Percentiles rank a stretch among this genome's conserved stretches.
Conservation (phyloP, 352 stramenopile species). For the Phytopythium sindhum region DNA sequence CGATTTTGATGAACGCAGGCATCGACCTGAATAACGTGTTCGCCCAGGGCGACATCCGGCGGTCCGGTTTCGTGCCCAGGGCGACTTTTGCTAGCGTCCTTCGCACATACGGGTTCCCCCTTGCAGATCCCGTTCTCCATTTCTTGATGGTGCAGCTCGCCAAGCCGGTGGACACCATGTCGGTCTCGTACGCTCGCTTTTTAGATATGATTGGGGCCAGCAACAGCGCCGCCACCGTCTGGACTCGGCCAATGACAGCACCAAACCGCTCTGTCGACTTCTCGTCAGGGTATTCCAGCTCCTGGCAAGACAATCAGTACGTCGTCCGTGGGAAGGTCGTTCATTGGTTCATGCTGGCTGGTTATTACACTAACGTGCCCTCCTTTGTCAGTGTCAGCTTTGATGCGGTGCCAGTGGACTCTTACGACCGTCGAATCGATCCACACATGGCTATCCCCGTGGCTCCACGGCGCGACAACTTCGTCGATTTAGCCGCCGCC, state of each 20-base stretch:
- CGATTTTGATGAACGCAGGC: slow-evolving; percentile 25
- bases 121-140: slow-evolving; percentile 39
- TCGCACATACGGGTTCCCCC: slow-evolving; percentile 28
- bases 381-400: background rate
- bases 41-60: slow-evolving; percentile 33
- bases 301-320: slow-evolving; percentile 1
- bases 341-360: background rate
- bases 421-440: slow-evolving; percentile 16
- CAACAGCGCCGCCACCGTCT: slow-evolving; percentile 9
- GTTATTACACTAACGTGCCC: no score
- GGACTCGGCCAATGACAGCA: slow-evolving; percentile 9
- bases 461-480: slow-evolving; percentile 16
- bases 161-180: slow-evolving; percentile 43
- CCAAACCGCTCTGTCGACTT: background rate
- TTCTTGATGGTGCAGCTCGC: slow-evolving; percentile 51
- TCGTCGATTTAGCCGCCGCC: slow-evolving; percentile 28
- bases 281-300: background rate
- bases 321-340: background rate
- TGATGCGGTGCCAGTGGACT: slow-evolving; percentile 14
- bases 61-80: slow-evolving; percentile 38
- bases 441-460: slow-evolving; percentile 32
- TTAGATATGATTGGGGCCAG: slow-evolving; percentile 43
- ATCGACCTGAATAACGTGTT: slow-evolving; percentile 40
- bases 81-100: slow-evolving; percentile 36
- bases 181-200: slow-evolving; percentile 53